Evolutionary conservation across 345 rosid species (phyloP).

Genomic region (Populus euphratica): DNA sequence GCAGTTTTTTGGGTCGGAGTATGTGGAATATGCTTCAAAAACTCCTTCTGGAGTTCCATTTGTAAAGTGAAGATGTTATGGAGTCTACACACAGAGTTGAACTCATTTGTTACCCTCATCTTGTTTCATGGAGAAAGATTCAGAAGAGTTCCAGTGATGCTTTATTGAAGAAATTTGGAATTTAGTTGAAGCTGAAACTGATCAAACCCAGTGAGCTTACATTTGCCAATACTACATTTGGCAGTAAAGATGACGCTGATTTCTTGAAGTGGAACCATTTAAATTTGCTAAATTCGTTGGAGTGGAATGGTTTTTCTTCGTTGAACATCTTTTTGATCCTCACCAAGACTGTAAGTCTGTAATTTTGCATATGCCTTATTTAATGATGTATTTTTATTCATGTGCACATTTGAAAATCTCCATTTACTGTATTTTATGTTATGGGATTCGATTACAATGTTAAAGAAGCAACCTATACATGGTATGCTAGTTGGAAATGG

Average conservation of each 20-base stretch:
- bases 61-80: conserved; percentile 36
- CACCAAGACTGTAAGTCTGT: background rate
- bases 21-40: conserved; percentile 46
- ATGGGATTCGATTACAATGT: background rate
- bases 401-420: background rate
- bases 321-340: background rate
- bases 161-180: background rate
- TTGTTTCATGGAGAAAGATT: background rate
- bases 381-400: background rate
- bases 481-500: background rate
- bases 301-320: background rate
- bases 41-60: conserved; percentile 70
- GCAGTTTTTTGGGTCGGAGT: conserved; percentile 55
- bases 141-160: background rate
- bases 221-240: background rate
- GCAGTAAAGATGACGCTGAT: background rate
- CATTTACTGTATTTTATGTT: background rate
- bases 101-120: background rate
- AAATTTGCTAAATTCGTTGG: background rate
- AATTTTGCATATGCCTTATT: background rate
- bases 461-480: background rate
- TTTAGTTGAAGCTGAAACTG: background rate
- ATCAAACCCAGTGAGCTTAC: background rate
- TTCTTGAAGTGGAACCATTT: background rate
- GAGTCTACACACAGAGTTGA: background rate